phyloP scores from a whole-genome alignment of 345 rosid genomes.

The Citrus inodora region DNA sequence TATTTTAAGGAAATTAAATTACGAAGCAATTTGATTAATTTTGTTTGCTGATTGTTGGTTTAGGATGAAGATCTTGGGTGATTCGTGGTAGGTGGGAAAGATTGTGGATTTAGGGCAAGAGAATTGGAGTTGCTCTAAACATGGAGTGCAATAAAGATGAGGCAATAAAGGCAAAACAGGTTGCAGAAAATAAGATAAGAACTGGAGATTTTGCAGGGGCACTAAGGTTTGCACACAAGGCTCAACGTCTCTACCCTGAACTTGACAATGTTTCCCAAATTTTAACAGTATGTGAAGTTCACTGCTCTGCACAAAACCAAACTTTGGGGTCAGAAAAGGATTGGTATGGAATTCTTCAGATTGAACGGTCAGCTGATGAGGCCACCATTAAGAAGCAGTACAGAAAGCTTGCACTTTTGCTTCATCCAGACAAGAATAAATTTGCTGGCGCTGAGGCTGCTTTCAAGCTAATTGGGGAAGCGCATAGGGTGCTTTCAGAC shows the following conservation, averaged over 20 bases:
- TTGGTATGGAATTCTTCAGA: constrained; percentile 86
- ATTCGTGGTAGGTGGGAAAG: not conserved
- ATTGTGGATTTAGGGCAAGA: not conserved
- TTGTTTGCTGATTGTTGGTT: constrained; percentile 3
- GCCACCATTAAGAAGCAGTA: constrained; percentile 71
- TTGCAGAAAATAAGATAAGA: constrained; percentile 64
- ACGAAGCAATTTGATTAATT: not conserved
- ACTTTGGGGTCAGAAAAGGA: constrained; percentile 53
- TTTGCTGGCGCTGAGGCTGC: constrained; percentile 90
- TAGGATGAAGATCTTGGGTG: constrained; percentile 20
- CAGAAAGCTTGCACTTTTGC: constrained; percentile 71
- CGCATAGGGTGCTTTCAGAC: constrained; percentile 59
- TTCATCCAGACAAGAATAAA: constrained; percentile 94
- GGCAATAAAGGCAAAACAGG: constrained; percentile 60
- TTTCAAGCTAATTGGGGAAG: constrained; percentile 85
- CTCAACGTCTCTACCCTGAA: constrained; percentile 57
- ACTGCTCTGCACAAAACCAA: constrained; percentile 51
- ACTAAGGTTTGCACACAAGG: constrained; percentile 50
- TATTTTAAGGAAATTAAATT: not conserved
- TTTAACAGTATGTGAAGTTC: constrained; percentile 76
- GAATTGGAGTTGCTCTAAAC: not conserved
- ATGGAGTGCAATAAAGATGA: constrained; percentile 97
- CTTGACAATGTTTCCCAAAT: constrained; percentile 64
- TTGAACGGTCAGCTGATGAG: constrained; percentile 50
- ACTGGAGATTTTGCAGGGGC: constrained; percentile 59